A percentile compares a stretch with the other conserved stretches of the same genome.
Conservation (phyloP, 2,329 filamentous ascomycete species). For the Colletotrichum orbiculare region DNA sequence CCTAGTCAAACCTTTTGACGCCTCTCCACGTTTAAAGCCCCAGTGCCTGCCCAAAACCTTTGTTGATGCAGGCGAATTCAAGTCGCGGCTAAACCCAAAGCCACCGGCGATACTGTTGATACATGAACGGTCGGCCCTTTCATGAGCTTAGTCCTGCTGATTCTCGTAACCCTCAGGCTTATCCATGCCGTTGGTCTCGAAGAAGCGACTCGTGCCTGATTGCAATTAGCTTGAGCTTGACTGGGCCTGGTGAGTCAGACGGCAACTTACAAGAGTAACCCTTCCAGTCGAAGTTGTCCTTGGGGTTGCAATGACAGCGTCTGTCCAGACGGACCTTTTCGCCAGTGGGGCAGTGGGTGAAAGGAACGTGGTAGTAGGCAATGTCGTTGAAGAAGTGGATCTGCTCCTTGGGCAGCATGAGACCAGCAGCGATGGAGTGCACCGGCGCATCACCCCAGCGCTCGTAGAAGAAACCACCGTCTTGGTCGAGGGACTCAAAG, state of each 20-base stretch:
- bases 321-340: slow-evolving; percentile 86
- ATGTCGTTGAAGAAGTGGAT: slow-evolving; percentile 99
- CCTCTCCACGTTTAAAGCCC: slow-evolving; percentile 33
- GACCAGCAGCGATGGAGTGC: slow-evolving; percentile 92
- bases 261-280: slow-evolving; percentile 87
- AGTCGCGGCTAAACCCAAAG: slow-evolving; percentile 31
- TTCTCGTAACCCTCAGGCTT: slow-evolving; percentile 90
- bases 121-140: slow-evolving; percentile 6
- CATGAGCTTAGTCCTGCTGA: slow-evolving; percentile 62
- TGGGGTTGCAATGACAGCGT: slow-evolving; percentile 94
- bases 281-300: slow-evolving; percentile 99
- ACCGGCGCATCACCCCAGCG: slow-evolving; percentile 98
- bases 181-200: slow-evolving; percentile 80
- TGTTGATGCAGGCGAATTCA: slow-evolving; percentile 26
- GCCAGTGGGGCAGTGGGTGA: slow-evolving; percentile 95
- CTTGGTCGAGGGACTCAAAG: slow-evolving; percentile 87
- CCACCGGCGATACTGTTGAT: slow-evolving; percentile 29
- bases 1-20: slow-evolving; percentile 36
- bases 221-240: neutral
- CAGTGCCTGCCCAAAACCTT: slow-evolving; percentile 28
- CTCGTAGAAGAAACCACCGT: slow-evolving; percentile 99
- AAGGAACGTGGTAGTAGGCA: slow-evolving; percentile 96
- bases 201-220: slow-evolving; percentile 85
- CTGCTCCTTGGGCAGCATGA: slow-evolving; percentile 91
- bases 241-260: too few species aligned